Evolutionary conservation across 805 yeast species (phyloP).

Genomic region (Candida sithepensis): DNA sequence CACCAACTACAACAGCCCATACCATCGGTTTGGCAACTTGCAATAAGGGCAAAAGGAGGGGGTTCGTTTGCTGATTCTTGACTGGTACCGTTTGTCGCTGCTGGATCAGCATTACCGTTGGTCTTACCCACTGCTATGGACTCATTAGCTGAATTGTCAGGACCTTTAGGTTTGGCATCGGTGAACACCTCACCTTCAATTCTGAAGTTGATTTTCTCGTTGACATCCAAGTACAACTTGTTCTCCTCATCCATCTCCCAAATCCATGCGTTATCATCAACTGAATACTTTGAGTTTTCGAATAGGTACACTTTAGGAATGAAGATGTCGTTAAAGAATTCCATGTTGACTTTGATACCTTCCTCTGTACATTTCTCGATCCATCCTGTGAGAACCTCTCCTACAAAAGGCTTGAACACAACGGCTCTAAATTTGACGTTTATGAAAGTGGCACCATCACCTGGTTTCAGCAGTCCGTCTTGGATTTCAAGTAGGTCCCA

Average conservation of each 20-base stretch:
- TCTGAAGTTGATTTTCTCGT: slow-evolving; percentile 88
- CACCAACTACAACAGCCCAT: slow-evolving; percentile 98
- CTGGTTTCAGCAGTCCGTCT: slow-evolving; percentile 88
- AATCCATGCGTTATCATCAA: slow-evolving; percentile 91
- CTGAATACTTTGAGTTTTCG: slow-evolving; percentile 41
- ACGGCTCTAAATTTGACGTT: slow-evolving; percentile 71
- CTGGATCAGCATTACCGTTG: slow-evolving; percentile 16
- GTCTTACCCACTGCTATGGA: slow-evolving; percentile 22
- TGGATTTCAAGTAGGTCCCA: slow-evolving; percentile 81
- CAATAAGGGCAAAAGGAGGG: slow-evolving; percentile 83
- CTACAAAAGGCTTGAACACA: slow-evolving; percentile 91
- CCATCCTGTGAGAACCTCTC: slow-evolving; percentile 92
- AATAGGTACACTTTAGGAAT: slow-evolving; percentile 81
- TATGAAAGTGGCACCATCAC: slow-evolving; percentile 87
- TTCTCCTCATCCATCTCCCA: slow-evolving; percentile 77
- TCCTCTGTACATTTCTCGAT: slow-evolving; percentile 82
- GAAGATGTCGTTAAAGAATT: slow-evolving; percentile 87
- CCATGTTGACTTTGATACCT: slow-evolving; percentile 82
- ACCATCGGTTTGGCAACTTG: slow-evolving; percentile 93
- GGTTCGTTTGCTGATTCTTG: slow-evolving; percentile 36
- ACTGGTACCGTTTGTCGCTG: slow-evolving; percentile 24
- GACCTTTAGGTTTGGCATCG: slow-evolving; percentile 76
- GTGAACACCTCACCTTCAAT: slow-evolving; percentile 86
- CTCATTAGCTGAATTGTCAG: slow-evolving; percentile 42
- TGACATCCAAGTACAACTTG: slow-evolving; percentile 78